Conservation (phyloP, 306 rosid species). For the Sicyos edulis region DNA sequence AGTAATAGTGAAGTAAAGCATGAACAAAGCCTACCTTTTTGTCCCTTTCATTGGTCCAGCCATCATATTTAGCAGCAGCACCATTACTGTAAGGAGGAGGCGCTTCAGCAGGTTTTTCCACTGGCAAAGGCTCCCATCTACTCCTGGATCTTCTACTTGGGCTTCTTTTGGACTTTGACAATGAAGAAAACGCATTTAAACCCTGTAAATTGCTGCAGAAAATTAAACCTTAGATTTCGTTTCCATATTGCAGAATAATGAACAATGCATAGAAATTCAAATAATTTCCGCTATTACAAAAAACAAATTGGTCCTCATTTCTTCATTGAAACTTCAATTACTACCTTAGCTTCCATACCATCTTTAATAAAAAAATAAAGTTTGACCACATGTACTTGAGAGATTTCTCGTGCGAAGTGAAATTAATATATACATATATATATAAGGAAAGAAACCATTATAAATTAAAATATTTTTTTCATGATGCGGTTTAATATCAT, state of each 20-base stretch:
- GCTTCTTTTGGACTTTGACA: constrained; percentile 65
- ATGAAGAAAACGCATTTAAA: constrained; percentile 35
- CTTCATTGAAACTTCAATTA: background rate
- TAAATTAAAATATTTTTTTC: too few species aligned
- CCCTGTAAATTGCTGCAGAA: constrained; percentile 43
- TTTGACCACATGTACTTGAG: too few species aligned
- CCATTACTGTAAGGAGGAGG: constrained; percentile 35
- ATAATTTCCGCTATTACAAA: background rate
- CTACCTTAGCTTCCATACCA: background rate
- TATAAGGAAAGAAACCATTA: too few species aligned
- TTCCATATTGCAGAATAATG: constrained; percentile 9
- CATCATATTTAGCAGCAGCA: constrained; percentile 40
- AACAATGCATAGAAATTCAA: background rate
- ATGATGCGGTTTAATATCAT: background rate
- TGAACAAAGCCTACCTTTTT: constrained; percentile 51
- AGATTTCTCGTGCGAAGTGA: background rate
- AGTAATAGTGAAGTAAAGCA: background rate
- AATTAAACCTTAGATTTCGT: constrained; percentile 15
- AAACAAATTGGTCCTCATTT: background rate
- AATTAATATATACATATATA: background rate
- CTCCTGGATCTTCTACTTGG: constrained; percentile 77
- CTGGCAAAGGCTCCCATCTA: constrained; percentile 96
- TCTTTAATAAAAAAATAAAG: background rate
- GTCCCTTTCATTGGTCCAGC: constrained; percentile 63
- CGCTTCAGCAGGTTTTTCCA: constrained; percentile 58